Percentiles rank a stretch among this genome's conserved stretches.
phyloP scores from a whole-genome alignment of 1,139 yeast species.

The Saccharomyces hybrid region DNA sequence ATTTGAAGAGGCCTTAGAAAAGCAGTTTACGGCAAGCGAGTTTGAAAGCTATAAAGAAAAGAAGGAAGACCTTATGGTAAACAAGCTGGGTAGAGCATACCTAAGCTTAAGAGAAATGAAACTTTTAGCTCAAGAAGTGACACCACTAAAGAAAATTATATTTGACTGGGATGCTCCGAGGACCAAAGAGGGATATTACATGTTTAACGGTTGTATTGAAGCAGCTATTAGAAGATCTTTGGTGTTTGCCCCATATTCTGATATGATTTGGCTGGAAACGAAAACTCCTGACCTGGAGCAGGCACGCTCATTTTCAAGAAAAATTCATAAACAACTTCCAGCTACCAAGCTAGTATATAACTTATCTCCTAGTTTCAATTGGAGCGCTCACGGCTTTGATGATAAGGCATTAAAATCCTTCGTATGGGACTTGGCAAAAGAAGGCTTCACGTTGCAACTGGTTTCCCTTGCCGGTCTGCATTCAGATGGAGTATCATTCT shows the following conservation, averaged over 20 bases:
- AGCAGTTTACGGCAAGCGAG: conserved; percentile 17
- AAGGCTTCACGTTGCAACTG: conserved; percentile 47
- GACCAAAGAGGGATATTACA: conserved; percentile 50
- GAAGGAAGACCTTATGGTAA: conserved; percentile 7
- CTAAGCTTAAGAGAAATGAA: conserved; percentile 23
- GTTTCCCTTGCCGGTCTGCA: conserved; percentile 53
- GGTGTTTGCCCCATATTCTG: conserved; percentile 50
- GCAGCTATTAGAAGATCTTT: conserved; percentile 48
- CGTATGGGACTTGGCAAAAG: conserved; percentile 48
- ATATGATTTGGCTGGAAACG: conserved; percentile 53
- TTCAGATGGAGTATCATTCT: conserved; percentile 43
- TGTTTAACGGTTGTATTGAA: conserved; percentile 44
- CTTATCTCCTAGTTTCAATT: conserved; percentile 52
- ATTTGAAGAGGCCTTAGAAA: conserved; percentile 43
- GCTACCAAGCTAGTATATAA: conserved; percentile 51
- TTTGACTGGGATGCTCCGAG: conserved; percentile 56
- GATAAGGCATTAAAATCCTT: conserved; percentile 41
- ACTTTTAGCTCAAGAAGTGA: conserved; percentile 29
- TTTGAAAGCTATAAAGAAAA: conserved; percentile 10
- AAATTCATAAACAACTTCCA: conserved; percentile 43
- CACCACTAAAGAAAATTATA: conserved; percentile 32
- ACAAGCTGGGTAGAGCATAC: conserved; percentile 10
- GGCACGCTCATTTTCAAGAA: conserved; percentile 43
- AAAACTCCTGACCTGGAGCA: conserved; percentile 47
- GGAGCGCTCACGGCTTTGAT: conserved; percentile 49